Evolutionary conservation across 2,329 filamentous ascomycete genomes (phyloP).

Genomic region (Coccinonectria pachysandricola): DNA sequence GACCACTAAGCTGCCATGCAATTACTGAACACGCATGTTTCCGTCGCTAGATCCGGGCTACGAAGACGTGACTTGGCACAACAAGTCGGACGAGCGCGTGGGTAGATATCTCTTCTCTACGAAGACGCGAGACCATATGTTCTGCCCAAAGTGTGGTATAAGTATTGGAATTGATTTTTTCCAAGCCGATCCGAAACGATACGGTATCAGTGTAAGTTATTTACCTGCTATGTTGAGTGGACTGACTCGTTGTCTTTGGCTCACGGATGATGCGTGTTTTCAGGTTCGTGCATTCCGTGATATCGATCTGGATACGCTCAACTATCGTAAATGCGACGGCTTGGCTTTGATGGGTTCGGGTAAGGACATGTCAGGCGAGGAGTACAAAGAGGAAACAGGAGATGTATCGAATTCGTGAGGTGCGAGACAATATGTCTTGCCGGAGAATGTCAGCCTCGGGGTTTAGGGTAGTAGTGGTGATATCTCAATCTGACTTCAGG

Average conservation of each 20-base stretch:
- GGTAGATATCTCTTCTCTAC: constrained; percentile 32
- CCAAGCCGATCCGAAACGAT: constrained; percentile 18
- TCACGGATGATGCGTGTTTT: constrained; percentile 3
- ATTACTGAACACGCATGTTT: neutral
- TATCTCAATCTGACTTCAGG: too few species aligned
- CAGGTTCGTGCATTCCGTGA: constrained; percentile 32
- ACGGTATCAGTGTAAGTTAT: constrained; percentile 35
- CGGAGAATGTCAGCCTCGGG: too few species aligned
- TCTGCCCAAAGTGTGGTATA: constrained; percentile 36
- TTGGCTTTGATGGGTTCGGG: constrained; percentile 22
- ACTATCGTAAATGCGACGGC: constrained; percentile 28
- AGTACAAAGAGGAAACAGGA: too few species aligned
- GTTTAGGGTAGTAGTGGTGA: too few species aligned
- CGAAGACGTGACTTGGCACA: constrained; percentile 32
- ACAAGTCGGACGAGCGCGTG: constrained; percentile 22
- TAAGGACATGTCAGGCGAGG: constrained; percentile 27
- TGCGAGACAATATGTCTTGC: too few species aligned
- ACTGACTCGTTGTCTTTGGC: too few species aligned
- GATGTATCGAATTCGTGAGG: too few species aligned
- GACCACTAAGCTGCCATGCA: neutral
- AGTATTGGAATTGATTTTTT: constrained; percentile 37
- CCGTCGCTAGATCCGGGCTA: constrained; percentile 26
- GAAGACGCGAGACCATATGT: constrained; percentile 37
- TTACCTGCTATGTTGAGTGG: too few species aligned
- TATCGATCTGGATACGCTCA: constrained; percentile 29